These are phyloP conservation scores for Vitis hybrid DNA, from an alignment of 177 flowering plant species.

Conservation along the genomic window DNA sequence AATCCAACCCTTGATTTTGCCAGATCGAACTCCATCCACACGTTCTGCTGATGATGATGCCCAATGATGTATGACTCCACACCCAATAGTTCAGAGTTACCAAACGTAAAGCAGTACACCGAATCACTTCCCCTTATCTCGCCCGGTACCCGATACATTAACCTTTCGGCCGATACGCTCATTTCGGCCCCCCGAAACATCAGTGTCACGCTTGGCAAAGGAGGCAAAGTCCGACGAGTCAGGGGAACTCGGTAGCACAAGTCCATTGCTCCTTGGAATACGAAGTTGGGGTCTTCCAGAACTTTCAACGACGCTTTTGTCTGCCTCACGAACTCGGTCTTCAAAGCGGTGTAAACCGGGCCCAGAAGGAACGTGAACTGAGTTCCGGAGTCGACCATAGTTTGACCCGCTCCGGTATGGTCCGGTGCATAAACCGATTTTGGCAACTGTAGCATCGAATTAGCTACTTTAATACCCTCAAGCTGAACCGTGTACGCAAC, in stretches of 20 bases:
- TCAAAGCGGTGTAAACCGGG: slow-evolving; percentile 63
- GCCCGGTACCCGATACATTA: slow-evolving; percentile 64
- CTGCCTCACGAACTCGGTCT: slow-evolving; percentile 56
- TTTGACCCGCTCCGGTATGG: slow-evolving; percentile 93
- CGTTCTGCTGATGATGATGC: slow-evolving; percentile 82
- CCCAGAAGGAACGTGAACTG: slow-evolving; percentile 83
- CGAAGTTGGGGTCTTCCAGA: slow-evolving; percentile 50
- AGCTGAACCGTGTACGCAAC: slow-evolving; percentile 79
- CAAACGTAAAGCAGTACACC: slow-evolving; percentile 79
- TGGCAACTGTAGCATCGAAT: slow-evolving; percentile 42
- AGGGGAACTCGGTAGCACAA: slow-evolving; percentile 51
- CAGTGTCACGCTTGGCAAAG: slow-evolving; percentile 57
- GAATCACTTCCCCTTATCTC: slow-evolving; percentile 38
- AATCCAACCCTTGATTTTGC: slow-evolving; percentile 62
- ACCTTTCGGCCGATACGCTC: slow-evolving; percentile 54
- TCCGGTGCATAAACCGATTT: slow-evolving; percentile 70
- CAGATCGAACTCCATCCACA: slow-evolving; percentile 89
- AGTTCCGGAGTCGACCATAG: slow-evolving; percentile 94
- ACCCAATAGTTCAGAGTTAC: slow-evolving; percentile 76
- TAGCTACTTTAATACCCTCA: slow-evolving; percentile 60
- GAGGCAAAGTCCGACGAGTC: slow-evolving; percentile 25
- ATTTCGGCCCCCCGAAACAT: slow-evolving; percentile 80
- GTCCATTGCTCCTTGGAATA: slow-evolving; percentile 83
- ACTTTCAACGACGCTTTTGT: slow-evolving; percentile 37
- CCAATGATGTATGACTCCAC: slow-evolving; percentile 75